phyloP scores from a whole-genome alignment of 768 basidiomycete species.

The Mycena kentingensis region DNA sequence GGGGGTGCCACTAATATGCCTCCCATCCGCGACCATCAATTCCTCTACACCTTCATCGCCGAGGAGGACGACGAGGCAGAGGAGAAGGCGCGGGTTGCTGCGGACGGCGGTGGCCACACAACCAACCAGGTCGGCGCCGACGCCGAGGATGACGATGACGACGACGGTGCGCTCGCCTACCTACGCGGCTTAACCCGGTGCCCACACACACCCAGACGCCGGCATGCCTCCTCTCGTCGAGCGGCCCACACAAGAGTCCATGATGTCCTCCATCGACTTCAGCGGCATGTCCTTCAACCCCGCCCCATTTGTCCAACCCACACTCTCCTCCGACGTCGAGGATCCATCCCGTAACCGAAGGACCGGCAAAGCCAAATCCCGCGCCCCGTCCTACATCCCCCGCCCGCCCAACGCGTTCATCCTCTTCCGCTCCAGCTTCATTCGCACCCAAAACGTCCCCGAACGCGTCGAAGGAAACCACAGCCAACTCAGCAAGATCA shows the following conservation, averaged over 20 bases:
- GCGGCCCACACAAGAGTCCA: slow-evolving; percentile 10
- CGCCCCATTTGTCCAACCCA: background rate
- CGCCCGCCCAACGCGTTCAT: slow-evolving; percentile 87
- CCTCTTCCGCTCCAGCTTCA: slow-evolving; percentile 79
- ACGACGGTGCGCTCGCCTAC: background rate
- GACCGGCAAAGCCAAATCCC: background rate
- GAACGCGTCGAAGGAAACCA: slow-evolving; percentile 81
- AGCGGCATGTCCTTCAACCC: slow-evolving; percentile 5
- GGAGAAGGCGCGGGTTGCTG: background rate
- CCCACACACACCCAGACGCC: background rate
- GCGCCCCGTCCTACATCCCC: slow-evolving; percentile 64
- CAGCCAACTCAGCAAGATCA: slow-evolving; percentile 78
- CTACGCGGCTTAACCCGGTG: background rate
- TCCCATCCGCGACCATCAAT: slow-evolving; percentile 20
- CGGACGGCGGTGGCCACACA: background rate
- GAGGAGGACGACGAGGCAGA: slow-evolving; percentile 21
- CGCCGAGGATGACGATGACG: background rate
- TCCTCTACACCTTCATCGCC: slow-evolving; percentile 20
- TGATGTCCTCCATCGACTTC: slow-evolving; percentile 24
- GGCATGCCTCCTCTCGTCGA: slow-evolving; percentile 25
- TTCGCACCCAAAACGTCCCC: slow-evolving; percentile 71
- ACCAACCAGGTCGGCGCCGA: background rate
- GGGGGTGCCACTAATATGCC: too few species aligned
- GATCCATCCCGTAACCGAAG: background rate
- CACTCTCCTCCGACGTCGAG: background rate